phyloP scores from a whole-genome alignment of 1,139 yeast species.

The Suhomyces yuchorum region DNA sequence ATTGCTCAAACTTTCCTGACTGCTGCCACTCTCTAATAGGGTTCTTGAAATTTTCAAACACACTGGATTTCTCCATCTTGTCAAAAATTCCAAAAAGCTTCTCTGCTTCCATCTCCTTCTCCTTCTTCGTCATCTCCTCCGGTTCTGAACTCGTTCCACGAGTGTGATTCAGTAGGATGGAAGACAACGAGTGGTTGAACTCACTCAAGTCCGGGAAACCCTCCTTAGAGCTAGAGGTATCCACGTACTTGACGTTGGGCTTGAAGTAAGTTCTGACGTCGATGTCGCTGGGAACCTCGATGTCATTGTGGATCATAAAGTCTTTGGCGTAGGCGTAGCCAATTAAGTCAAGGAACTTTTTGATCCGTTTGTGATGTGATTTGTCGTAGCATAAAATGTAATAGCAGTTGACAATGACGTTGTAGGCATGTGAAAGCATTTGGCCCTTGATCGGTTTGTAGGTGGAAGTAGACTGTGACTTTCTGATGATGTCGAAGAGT shows the following conservation, averaged over 20 bases:
- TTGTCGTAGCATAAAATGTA: slow-evolving; percentile 19
- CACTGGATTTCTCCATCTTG: slow-evolving; percentile 48
- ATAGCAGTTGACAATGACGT: slow-evolving; percentile 22
- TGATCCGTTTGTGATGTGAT: slow-evolving; percentile 16
- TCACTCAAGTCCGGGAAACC: slow-evolving; percentile 11
- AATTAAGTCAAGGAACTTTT: slow-evolving; percentile 25
- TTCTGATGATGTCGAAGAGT: slow-evolving; percentile 2
- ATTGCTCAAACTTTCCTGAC: slow-evolving; percentile 33
- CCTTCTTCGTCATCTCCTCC: slow-evolving; percentile 45
- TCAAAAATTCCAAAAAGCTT: slow-evolving; percentile 52
- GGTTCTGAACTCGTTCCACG: slow-evolving; percentile 10
- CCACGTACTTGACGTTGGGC: slow-evolving; percentile 16
- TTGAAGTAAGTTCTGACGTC: slow-evolving; percentile 20
- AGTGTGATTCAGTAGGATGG: slow-evolving; percentile 13
- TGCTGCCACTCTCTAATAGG: slow-evolving; percentile 43
- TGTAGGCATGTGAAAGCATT: slow-evolving; percentile 17
- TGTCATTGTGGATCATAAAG: slow-evolving; percentile 21
- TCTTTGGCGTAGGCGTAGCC: slow-evolving; percentile 26
- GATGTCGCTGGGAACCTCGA: slow-evolving; percentile 20
- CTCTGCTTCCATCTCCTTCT: slow-evolving; percentile 57
- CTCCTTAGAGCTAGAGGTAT: not conserved
- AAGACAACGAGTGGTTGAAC: slow-evolving; percentile 13
- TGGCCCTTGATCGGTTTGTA: slow-evolving; percentile 1
- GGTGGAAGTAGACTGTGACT: not conserved
- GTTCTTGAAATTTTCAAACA: slow-evolving; percentile 45